Base-by-base conservation (phyloP, 176 grass and related monocot species). In the Tillandsia fasciculata region DNA sequence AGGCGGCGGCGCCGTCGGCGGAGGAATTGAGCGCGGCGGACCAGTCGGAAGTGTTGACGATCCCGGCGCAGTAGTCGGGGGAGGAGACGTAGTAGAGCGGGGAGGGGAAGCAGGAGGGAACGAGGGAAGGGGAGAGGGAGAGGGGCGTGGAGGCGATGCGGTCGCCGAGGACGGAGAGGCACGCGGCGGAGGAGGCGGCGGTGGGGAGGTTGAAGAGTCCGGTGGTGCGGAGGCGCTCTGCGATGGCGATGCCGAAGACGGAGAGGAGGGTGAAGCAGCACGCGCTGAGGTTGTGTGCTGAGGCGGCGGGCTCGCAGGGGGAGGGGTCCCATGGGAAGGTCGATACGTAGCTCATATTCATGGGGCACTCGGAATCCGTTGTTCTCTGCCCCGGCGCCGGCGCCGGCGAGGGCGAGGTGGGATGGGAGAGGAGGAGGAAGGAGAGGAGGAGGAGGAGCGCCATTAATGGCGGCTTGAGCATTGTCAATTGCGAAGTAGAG, bases 321-420 rank as follows among this genome's bases (percentile, higher is more conserved):
- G 82, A 11, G 27, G 12, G 57, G 76, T 97, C 89, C 89, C 89
- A 97, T 2, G 86, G 86, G 84, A 87, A 85, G 52, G 84, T 83
- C 0, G 70, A 15, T 67, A 97, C 89, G 82, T 92, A 97, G 65
- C 79, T 74, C 48, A 97, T 74, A 69, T 92, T 82, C 22, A 97
- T 76, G 53, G 82, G 94, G 64, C 93, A 97, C 64, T 24, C 24
- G 24, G 24, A 24, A 24, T 24, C 24, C 24, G 24, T 24, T 24
- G 24, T 24, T 0, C 24, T 24, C 24, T 24, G 24, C 24, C 24
- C 24, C 24, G 24, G 24, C 24, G 29, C 33, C 67, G 26, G 15
- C 59, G 8, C 11, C 50, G 24, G 14, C 11, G 68, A n/a, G 15
- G 51, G 58, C 9, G 72, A 67, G n/a, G 6, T 64, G 28, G 77